Conservation (phyloP, 2,329 filamentous ascomycete genomes). For the Pseudohalonectria lignicola region DNA sequence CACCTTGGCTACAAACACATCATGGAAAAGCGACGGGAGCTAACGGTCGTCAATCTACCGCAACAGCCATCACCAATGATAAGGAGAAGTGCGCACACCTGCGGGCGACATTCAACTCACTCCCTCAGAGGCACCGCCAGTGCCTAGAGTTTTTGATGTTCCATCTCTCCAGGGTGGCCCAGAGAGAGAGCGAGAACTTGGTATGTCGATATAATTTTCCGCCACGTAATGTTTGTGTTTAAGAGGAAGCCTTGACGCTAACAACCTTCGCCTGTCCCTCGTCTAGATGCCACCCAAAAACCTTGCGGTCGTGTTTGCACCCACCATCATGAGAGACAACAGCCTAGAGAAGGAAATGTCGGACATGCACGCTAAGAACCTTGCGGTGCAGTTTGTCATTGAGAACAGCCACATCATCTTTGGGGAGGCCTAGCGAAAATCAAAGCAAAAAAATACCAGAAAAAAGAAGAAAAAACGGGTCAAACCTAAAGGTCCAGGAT, state of each 20-base stretch:
- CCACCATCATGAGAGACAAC: slow-evolving; percentile 89
- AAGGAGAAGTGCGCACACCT: slow-evolving; percentile 61
- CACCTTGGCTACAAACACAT: too few relatives aligned
- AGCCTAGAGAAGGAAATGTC: slow-evolving; percentile 91
- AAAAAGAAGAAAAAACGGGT: neutral
- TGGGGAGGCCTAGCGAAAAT: slow-evolving; percentile 25
- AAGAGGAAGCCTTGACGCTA: neutral
- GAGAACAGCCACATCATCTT: slow-evolving; percentile 84
- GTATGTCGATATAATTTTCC: slow-evolving; percentile 33
- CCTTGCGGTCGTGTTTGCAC: slow-evolving; percentile 91
- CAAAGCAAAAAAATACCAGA: neutral
- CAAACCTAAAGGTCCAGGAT: too few relatives aligned
- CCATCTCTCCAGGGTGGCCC: slow-evolving; percentile 79
- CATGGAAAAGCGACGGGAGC: too few relatives aligned
- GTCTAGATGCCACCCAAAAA: slow-evolving; percentile 88
- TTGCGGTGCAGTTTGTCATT: slow-evolving; percentile 83
- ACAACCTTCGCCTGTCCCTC: neutral
- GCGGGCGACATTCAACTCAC: slow-evolving; percentile 60
- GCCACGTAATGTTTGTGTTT: neutral
- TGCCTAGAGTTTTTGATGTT: slow-evolving; percentile 90
- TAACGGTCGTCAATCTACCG: too few relatives aligned
- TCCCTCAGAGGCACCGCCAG: slow-evolving; percentile 77
- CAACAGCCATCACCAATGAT: slow-evolving; percentile 53
- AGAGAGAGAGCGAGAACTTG: slow-evolving; percentile 73
- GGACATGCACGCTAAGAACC: slow-evolving; percentile 89